Evolutionary conservation across 2,329 filamentous ascomycete genomes (phyloP).

Genomic region (Cladosporium sp.): DNA sequence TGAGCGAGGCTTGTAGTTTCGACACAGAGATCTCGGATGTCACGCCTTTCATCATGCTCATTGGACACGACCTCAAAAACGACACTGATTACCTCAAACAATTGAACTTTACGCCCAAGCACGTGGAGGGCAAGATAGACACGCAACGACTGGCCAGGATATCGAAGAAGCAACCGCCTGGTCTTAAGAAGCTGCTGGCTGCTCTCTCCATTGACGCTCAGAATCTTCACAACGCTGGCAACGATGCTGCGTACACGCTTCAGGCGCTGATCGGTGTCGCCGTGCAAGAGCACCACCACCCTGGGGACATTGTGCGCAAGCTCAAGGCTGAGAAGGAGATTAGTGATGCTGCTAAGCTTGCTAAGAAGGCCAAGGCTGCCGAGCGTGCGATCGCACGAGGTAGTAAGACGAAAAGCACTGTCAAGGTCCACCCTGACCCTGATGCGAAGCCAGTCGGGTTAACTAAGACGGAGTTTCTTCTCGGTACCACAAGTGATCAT

Average conservation of each 20-base stretch:
- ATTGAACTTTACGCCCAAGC: slow-evolving; percentile 63
- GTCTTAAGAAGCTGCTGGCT: slow-evolving; percentile 61
- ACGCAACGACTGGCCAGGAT: slow-evolving; percentile 67
- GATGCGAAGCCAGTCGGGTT: neutral
- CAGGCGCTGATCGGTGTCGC: slow-evolving; percentile 19
- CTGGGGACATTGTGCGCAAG: neutral
- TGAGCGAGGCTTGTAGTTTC: neutral
- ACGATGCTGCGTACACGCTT: slow-evolving; percentile 40
- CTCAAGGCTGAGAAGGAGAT: neutral
- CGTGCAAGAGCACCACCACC: slow-evolving; percentile 9
- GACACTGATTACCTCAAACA: slow-evolving; percentile 69
- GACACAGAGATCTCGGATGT: neutral
- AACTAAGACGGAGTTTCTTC: neutral
- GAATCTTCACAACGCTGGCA: slow-evolving; percentile 40
- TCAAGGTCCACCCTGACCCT: neutral
- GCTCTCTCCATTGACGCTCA: slow-evolving; percentile 61
- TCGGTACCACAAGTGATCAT: neutral
- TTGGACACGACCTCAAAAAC: slow-evolving; percentile 70
- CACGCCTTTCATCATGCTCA: slow-evolving; percentile 63
- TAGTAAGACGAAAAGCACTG: neutral
- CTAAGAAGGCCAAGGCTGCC: neutral
- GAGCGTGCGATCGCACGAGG: neutral
- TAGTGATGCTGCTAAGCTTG: neutral
- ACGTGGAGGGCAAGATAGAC: slow-evolving; percentile 67
- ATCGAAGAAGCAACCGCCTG: slow-evolving; percentile 50